Base-by-base conservation (phyloP, 257 asterid species). In the Nicotiana otophora region DNA sequence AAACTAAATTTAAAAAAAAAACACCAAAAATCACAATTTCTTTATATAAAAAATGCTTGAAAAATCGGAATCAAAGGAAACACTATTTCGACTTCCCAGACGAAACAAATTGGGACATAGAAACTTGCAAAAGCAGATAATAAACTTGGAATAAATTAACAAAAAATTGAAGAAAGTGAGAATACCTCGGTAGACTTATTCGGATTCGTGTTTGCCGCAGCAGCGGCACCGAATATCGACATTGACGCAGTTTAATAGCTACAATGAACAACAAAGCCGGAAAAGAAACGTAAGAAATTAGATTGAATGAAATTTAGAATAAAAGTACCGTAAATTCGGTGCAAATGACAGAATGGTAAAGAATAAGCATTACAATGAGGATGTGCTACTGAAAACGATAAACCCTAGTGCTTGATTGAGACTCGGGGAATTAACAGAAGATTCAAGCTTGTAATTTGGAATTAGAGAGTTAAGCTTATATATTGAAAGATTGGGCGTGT, bases 131-230 rank as follows among this genome's bases (percentile, higher is more conserved):
- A 36, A 69, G 17, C 33, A n/a, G 58, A 46, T 70, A 39, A 70
- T 42, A 19, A n/a, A 39, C 31, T 62, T 66, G 17, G n/a, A 42
- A 19, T 5, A 85, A 82, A 76, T 23, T 15, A 75, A 62, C 33
- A 57, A 54, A 65, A 23, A 30, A 30, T 30, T 65, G 48, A 65
- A 15, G 17, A 63, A 82, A 57, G 48, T 42, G 11, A 42, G 23
- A 69, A 78, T 83, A 90, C 99, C 98, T 95, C 99, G 33, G 89
- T 53, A 1, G 99, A 95, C 84, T 93, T 90, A 83, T 93, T 95
- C 26, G 99, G 99, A 80, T 95, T 95, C n/a, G 77, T 54, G 84
- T 84, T 93, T 15, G 84, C 82, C 23, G 86, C 17, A 20, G 92
- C 2, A 10, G 87, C 31, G 76, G 90, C 75, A 62, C 98, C 95